Base-by-base conservation (phyloP, 352 stramenopile genomes). In the Elongisporangium anandrum region DNA sequence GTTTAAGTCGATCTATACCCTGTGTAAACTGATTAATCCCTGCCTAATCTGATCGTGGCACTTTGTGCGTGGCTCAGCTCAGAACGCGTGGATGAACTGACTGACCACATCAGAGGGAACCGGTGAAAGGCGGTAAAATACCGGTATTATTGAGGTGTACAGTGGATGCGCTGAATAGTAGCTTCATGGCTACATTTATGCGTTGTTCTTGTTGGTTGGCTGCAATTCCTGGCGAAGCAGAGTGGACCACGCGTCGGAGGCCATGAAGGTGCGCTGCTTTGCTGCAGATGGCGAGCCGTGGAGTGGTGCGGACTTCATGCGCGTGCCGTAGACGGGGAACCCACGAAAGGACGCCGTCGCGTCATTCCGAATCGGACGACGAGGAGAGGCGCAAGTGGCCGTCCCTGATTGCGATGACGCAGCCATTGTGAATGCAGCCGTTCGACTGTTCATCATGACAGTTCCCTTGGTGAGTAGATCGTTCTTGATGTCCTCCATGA, bases 401-500 rank as follows among this genome's bases (percentile, higher is more conserved):
- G 57, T 56, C 54, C 61, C 12, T 50, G 64, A 17, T 17, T 60
- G 65, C 3, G 60, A 64, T 8, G 49, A 57, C 26, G 56, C 39
- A 56, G 60, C 21, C 6, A 23, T 65, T 0, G 64, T 20, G 16
- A 66, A 54, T 17, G 57, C 59, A 10, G 53, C 24, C 10, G 48
- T 65, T 20, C 52, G 63, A 62, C 53, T 65, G 12, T 29, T 57
- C 55, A 61, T 74, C 29, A 60, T 57, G 26, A 47, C 12, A 24
- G 60, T 68, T 45, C 66, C 64, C 15, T 65, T 57, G 17, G 59
- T 50, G 1, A 85, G 47, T 21, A 85, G 65, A 20, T 83, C 71
- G 26, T 71, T 63, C 13, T 68, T 64, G 39, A 84, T 80, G 17
- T 79, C 67, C 49, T 81, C 71, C 45, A 86, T 61, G 22, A 78